Evolutionary conservation across 2,329 filamentous ascomycete genomes (phyloP), one percentile per base, ranked within the genome.

Genomic region (Diaporthe australafricana): DNA sequence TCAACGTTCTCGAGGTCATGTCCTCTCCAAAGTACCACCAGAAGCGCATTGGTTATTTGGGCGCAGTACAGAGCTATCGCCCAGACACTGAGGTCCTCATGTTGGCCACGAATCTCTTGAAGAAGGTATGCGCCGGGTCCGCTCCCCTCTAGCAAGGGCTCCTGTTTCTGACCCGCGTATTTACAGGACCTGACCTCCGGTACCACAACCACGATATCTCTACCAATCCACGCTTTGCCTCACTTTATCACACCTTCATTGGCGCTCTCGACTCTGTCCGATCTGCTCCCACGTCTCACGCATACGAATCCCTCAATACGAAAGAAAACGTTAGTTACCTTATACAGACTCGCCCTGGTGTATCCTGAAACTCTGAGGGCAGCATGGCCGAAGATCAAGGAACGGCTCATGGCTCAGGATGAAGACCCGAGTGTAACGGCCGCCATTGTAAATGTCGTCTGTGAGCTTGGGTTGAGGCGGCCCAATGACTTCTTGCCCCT

Each of bases 1-100:
- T 99, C 84, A 94, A 99, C 81, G 96, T 98, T 67, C 91, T 99
- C 60, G 96, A 99, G 84, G 96, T 99, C 84, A 99, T 99, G 96
- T 97, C 95, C 47, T 97, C 94, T 48, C 88, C 93, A 60, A 98
- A 98, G 81, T 97, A 97, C 81, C 89, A 95, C 76, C 96, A 98
- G 83, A 99, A 99, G 84, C 90, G 96, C 75, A 94, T 98, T 55
- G 96, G 96, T 71, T 99, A 99, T 81, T 87, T 99, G 25, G 96
- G 93, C 17, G 96, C 96, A 11, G 95, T 98, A 38, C 96, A 99
- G 86, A 98, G 93, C 85, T 99, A 98, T 83, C 91, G 96, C 27
- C 89, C 95, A 2, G 96, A 98, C 78, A 99, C 96, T 2, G 96
- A 99, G 80, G 96, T 99, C 66, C 86, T 99, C 79, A 98, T 99